These are phyloP conservation scores for Trametopsis cervina DNA, from an alignment of 768 basidiomycete species.

Conservation along the genomic window DNA sequence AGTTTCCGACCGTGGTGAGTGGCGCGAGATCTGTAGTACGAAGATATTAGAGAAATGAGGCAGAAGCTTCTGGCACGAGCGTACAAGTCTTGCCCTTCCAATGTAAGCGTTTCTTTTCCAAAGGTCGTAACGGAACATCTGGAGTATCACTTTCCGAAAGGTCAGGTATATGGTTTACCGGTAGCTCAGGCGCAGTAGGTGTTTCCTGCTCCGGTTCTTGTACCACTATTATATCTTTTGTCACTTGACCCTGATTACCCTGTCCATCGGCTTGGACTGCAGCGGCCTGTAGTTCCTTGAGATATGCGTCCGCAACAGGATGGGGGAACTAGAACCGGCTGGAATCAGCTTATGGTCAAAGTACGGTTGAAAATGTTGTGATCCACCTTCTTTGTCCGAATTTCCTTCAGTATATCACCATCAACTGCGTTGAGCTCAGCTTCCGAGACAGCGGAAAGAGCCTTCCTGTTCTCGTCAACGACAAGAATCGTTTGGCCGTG, in stretches of 20 bases:
- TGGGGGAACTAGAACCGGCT: slow-evolving; percentile 52
- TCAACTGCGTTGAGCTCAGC: slow-evolving; percentile 67
- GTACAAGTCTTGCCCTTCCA: slow-evolving; percentile 86
- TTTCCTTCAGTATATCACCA: slow-evolving; percentile 47
- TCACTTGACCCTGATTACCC: too few relatives aligned
- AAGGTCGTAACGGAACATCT: slow-evolving; percentile 63
- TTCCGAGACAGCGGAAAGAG: slow-evolving; percentile 34
- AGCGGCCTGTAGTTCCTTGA: slow-evolving; percentile 40
- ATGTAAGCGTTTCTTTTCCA: slow-evolving; percentile 81
- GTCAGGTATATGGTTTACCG: not conserved
- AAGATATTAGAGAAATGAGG: not conserved
- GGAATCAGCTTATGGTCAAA: not conserved
- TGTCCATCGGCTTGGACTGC: too few relatives aligned
- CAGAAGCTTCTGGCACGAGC: slow-evolving; percentile 21
- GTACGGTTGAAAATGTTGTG: not conserved
- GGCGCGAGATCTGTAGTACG: slow-evolving; percentile 54
- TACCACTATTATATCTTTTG: slow-evolving; percentile 3
- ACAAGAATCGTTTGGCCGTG: slow-evolving; percentile 38
- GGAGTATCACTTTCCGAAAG: slow-evolving; percentile 43
- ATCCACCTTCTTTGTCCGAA: slow-evolving; percentile 65
- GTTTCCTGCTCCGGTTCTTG: slow-evolving; percentile 7
- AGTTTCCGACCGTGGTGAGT: slow-evolving; percentile 90
- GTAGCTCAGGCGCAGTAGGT: slow-evolving; percentile 7
- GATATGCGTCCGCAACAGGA: slow-evolving; percentile 58
- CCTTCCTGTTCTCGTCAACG: slow-evolving; percentile 55